These are phyloP conservation scores for Boletus insuetus DNA, from an alignment of 768 basidiomycete genomes.

Conservation along the genomic window DNA sequence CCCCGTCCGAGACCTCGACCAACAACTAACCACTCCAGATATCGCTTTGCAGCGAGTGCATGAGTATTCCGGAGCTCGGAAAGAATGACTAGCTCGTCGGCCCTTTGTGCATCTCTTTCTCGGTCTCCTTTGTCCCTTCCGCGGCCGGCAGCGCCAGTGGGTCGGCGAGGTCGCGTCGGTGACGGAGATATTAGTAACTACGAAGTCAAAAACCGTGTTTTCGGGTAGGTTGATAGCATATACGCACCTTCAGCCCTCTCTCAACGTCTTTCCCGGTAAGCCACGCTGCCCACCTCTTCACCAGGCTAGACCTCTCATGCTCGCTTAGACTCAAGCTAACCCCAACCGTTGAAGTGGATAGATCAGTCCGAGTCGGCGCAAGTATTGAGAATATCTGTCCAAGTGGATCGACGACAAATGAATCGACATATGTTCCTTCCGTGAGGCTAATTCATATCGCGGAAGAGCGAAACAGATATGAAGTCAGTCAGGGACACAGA, in stretches of 20 bases:
- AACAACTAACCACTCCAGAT: slow-evolving; percentile 79
- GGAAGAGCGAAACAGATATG: not conserved
- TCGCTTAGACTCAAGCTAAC: slow-evolving; percentile 13
- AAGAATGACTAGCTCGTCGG: slow-evolving; percentile 27
- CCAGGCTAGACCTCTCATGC: slow-evolving; percentile 50
- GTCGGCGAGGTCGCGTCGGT: slow-evolving; percentile 18
- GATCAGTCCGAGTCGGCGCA: slow-evolving; percentile 7
- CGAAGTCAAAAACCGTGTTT: not conserved
- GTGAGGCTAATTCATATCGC: slow-evolving; percentile 16
- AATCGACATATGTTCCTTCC: slow-evolving; percentile 26
- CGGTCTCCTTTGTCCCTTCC: slow-evolving; percentile 25
- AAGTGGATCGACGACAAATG: slow-evolving; percentile 25
- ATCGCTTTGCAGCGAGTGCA: slow-evolving; percentile 56
- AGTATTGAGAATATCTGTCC: slow-evolving; percentile 29
- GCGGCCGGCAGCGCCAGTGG: slow-evolving; percentile 17
- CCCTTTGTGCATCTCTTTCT: slow-evolving; percentile 19
- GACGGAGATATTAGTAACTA: slow-evolving; percentile 24
- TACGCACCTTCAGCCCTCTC: slow-evolving; percentile 63
- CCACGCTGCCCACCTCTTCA: slow-evolving; percentile 81
- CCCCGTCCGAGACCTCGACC: slow-evolving; percentile 44
- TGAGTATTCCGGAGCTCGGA: slow-evolving; percentile 26
- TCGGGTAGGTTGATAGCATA: not conserved
- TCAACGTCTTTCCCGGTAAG: slow-evolving; percentile 66
- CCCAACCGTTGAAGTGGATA: not conserved
- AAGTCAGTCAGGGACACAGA: not conserved